phyloP scores from a whole-genome alignment of 371 early-diverging fungal genomes.

The Racocetra persica region DNA sequence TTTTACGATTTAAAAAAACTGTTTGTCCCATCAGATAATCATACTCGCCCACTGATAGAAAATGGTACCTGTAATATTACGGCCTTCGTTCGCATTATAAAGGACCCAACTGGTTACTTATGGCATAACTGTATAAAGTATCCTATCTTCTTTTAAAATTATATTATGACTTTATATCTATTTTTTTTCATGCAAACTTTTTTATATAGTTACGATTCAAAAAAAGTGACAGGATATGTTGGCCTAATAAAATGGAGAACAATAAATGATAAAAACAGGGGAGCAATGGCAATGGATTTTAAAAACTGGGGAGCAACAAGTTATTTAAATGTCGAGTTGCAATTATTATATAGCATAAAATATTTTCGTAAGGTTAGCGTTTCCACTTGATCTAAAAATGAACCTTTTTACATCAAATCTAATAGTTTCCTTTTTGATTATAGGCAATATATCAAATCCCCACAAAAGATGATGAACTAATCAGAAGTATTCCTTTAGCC shows the following conservation, averaged over 20 bases:
- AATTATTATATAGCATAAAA: slow-evolving; percentile 96
- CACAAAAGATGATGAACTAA: slow-evolving; percentile 85
- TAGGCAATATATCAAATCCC: slow-evolving; percentile 89
- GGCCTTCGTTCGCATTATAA: slow-evolving; percentile 80
- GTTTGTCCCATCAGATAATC: slow-evolving; percentile 54
- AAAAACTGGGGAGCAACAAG: slow-evolving; percentile 99
- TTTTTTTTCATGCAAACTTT: too few relatives aligned
- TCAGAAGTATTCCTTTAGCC: slow-evolving; percentile 85
- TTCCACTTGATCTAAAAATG: neutral
- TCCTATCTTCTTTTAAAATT: too few relatives aligned
- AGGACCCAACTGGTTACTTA: slow-evolving; percentile 81
- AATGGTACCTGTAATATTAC: slow-evolving; percentile 72
- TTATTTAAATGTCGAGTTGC: slow-evolving; percentile 99
- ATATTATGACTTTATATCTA: too few relatives aligned
- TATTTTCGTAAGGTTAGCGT: slow-evolving; percentile 79
- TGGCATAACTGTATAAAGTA: too few relatives aligned
- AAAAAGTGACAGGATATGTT: slow-evolving; percentile 80
- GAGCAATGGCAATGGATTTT: too few relatives aligned
- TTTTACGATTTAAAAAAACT: slow-evolving; percentile 70
- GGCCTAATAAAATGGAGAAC: too few relatives aligned
- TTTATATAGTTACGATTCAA: slow-evolving; percentile 73
- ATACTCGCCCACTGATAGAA: slow-evolving; percentile 68
- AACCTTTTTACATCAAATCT: too few relatives aligned
- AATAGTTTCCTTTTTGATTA: neutral
- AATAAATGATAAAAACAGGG: too few relatives aligned